A percentile compares a stretch with the other conserved stretches of the same genome.
These are phyloP conservation scores for Yarrowia bubula DNA, from an alignment of 805 yeast species.

Conservation along the genomic window DNA sequence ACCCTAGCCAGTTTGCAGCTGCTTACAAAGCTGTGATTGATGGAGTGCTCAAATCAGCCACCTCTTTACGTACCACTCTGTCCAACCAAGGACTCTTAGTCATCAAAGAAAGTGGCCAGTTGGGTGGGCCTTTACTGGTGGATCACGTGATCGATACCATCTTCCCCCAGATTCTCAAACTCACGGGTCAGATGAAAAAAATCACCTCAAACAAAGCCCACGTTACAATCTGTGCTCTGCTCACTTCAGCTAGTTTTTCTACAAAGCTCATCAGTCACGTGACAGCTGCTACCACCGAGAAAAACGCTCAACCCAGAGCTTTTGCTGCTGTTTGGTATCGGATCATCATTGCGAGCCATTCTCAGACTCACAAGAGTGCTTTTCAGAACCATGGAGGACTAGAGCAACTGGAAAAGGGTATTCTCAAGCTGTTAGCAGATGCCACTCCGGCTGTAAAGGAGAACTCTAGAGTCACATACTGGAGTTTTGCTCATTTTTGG, in stretches of 20 bases:
- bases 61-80: conserved; percentile 81
- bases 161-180: conserved; percentile 49
- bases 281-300: conserved; percentile 57
- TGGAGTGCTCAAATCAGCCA: conserved; percentile 61
- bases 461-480: conserved; percentile 66
- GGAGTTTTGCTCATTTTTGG: conserved; percentile 61
- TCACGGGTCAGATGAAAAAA: conserved; percentile 60
- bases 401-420: conserved; percentile 50
- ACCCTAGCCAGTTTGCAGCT: conserved; percentile 39
- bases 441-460: conserved; percentile 81
- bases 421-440: conserved; percentile 66
- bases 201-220: conserved; percentile 55
- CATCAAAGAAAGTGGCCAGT: conserved; percentile 55
- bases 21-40: conserved; percentile 50
- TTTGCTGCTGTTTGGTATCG: conserved; percentile 71
- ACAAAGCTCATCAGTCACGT: conserved; percentile 53
- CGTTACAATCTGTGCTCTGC: conserved; percentile 47
- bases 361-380: conserved; percentile 38
- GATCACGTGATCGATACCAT: conserved; percentile 49
- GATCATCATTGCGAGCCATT: conserved; percentile 49
- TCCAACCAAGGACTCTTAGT: conserved; percentile 73
- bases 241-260: conserved; percentile 55
- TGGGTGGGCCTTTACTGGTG: conserved; percentile 32
- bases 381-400: conserved; percentile 39
- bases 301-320: conserved; percentile 66